A percentile compares a stretch with the other conserved stretches of the same genome.
Conservation (phyloP, 148 eudicot species). For the Silene latifolia region DNA sequence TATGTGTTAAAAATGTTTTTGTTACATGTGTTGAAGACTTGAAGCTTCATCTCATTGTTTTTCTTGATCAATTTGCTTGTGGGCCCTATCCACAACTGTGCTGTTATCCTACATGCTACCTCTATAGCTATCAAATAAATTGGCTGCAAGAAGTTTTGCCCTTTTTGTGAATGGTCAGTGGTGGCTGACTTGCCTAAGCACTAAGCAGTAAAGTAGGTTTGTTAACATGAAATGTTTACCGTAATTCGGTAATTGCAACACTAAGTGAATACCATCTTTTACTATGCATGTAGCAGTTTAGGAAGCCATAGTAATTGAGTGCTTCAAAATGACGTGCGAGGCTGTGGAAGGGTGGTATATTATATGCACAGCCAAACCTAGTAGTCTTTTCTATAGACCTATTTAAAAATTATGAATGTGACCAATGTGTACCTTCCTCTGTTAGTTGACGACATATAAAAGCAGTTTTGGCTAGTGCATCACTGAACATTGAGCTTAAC, state of each 20-base stretch:
- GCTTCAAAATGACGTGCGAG: background rate
- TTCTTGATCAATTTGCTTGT: background rate
- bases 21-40: background rate
- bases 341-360: background rate
- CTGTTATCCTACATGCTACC: background rate
- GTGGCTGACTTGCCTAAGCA: background rate
- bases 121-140: too few species aligned
- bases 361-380: background rate
- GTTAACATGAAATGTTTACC: background rate
- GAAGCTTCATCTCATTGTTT: background rate
- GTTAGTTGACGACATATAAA: too few species aligned
- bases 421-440: background rate
- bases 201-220: too few species aligned
- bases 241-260: background rate
- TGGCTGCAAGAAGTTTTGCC: background rate
- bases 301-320: background rate
- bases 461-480: background rate
- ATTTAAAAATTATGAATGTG: background rate
- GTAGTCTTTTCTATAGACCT: background rate
- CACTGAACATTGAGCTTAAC: background rate
- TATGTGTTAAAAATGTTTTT: background rate
- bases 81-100: background rate
- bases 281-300: background rate
- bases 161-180: background rate
- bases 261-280: background rate